Conservation (phyloP, 495 filamentous ascomycete species). For the Darksidea phi region DNA sequence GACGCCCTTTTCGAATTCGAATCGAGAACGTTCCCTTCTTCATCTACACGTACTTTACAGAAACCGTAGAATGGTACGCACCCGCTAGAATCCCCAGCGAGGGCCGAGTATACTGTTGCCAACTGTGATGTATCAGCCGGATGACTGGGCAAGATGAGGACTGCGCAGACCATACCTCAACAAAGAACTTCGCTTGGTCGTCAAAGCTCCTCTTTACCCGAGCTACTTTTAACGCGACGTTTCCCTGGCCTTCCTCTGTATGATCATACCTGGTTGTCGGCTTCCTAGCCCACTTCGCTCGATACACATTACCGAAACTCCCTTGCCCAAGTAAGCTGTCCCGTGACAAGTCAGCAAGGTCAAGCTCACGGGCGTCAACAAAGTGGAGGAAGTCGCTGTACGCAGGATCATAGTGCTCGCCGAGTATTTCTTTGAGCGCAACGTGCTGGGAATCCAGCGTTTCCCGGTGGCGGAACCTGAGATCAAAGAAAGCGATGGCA, state of each 20-base stretch:
- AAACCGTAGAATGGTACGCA: background rate
- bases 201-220: background rate
- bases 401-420: background rate
- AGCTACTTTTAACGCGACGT: background rate
- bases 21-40: background rate
- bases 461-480: background rate
- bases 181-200: constrained; percentile 1
- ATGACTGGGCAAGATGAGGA: background rate
- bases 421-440: background rate
- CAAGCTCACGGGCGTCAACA: background rate
- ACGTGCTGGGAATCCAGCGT: background rate
- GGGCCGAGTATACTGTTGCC: background rate
- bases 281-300: background rate
- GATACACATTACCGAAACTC: background rate
- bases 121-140: background rate
- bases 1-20: background rate
- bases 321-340: background rate
- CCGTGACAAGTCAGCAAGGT: background rate
- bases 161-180: background rate
- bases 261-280: background rate
- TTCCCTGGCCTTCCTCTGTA: background rate
- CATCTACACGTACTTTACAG: background rate
- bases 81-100: background rate
- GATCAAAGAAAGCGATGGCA: background rate
- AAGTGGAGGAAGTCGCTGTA: constrained; percentile 1